phyloP scores from a whole-genome alignment of 2,329 filamentous ascomycete genomes.

The Furcasterigmium sp. region DNA sequence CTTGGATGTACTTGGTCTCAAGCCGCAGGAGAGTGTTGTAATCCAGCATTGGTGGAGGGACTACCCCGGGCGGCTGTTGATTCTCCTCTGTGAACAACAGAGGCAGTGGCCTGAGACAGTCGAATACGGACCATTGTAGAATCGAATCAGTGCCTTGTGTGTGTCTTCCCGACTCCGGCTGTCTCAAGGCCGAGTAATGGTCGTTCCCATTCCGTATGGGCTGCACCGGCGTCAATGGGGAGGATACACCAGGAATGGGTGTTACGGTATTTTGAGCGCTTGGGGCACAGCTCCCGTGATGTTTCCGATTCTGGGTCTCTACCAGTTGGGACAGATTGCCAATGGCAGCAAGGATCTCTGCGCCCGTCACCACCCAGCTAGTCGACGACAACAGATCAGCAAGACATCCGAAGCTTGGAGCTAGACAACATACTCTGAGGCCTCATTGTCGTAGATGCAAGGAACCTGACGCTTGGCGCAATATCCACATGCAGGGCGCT shows the following conservation, averaged over 20 bases:
- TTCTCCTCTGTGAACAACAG: background rate
- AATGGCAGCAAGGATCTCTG: background rate
- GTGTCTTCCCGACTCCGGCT: background rate
- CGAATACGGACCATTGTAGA: background rate
- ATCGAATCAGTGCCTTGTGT: background rate
- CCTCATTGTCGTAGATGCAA: slow-evolving; percentile 21
- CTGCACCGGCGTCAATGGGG: too few species aligned
- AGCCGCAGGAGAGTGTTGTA: background rate
- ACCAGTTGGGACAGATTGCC: background rate
- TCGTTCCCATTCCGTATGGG: background rate
- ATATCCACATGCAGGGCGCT: slow-evolving; percentile 28
- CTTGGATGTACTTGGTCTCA: background rate
- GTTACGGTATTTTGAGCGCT: too few species aligned
- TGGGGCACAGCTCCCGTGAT: too few species aligned
- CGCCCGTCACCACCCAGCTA: background rate
- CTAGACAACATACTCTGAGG: background rate
- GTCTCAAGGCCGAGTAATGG: background rate
- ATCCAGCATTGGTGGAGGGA: background rate
- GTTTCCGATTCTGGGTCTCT: too few species aligned
- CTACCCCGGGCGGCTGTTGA: background rate
- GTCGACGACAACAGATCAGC: too few species aligned
- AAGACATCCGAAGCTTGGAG: background rate
- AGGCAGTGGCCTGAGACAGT: background rate
- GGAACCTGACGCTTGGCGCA: slow-evolving; percentile 24
- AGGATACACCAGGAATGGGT: background rate